phyloP scores from a whole-genome alignment of 345 rosid genomes.

The Brassica nigra region DNA sequence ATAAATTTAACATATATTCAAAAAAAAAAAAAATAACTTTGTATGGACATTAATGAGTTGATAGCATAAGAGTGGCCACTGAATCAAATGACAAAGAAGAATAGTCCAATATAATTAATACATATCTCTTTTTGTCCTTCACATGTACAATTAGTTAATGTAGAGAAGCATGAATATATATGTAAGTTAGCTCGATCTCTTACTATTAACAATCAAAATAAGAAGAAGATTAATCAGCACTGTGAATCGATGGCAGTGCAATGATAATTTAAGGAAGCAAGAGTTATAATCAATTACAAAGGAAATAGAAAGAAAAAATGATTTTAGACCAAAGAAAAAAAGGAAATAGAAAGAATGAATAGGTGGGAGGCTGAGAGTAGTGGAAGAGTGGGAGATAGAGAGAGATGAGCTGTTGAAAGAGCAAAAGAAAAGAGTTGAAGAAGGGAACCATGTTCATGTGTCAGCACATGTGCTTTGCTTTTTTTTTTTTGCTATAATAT shows the following conservation, averaged over 20 bases:
- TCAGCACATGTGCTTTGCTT: slow-evolving; percentile 46
- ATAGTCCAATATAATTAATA: slow-evolving; percentile 27
- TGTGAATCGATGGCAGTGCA: slow-evolving; percentile 11
- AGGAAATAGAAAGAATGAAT: slow-evolving; percentile 21
- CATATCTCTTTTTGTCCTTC: slow-evolving; percentile 35
- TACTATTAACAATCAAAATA: slow-evolving; percentile 17
- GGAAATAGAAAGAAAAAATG: slow-evolving; percentile 16
- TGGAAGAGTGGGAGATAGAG: slow-evolving; percentile 39
- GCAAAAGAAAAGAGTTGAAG: slow-evolving; percentile 37
- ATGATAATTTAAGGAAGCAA: slow-evolving; percentile 7
- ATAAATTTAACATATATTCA: too few relatives aligned
- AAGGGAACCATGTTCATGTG: slow-evolving; percentile 45
- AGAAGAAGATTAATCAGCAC: slow-evolving; percentile 19
- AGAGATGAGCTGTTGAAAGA: slow-evolving; percentile 41
- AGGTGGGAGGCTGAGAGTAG: slow-evolving; percentile 41
- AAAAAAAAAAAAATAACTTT: too few relatives aligned
- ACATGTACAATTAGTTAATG: slow-evolving; percentile 29
- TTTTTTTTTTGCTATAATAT: background rate
- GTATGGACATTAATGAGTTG: slow-evolving; percentile 23
- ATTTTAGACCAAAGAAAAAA: background rate
- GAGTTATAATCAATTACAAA: slow-evolving; percentile 1
- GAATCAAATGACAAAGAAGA: slow-evolving; percentile 34
- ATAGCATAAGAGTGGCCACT: slow-evolving; percentile 27
- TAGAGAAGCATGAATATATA: slow-evolving; percentile 10
- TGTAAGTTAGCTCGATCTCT: background rate